Base-by-base conservation (phyloP, 2,329 filamentous ascomycete species). In the Penicillium sp. region DNA sequence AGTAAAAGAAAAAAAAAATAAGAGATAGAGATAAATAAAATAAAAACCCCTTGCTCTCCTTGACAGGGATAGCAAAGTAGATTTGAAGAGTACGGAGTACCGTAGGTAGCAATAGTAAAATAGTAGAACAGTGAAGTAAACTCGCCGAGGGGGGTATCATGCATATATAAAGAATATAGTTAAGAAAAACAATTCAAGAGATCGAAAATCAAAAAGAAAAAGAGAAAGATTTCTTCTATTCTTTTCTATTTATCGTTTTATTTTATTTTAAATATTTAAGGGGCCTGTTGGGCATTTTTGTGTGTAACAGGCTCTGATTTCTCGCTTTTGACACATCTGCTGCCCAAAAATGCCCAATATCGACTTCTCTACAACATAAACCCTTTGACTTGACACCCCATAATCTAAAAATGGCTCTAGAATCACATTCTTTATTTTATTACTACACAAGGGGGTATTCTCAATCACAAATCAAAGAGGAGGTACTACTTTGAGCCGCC, bases 291-390 rank as follows among this genome's bases (percentile, higher is more conserved):
- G 49, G 49, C 49, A 52, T 47, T 39, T 51, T 35, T 50, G 35
- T 46, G 49, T 52, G 49, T 34, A 38, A n/a, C 27, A 26, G n/a
- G 7, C 4, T 27, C 18, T 27, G 26, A 10, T 40, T 48, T 36
- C 42, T 11, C 39, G 14, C 13, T 19, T 39, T 23, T 19, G 18
- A 27, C 19, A 36, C 23, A 38, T 36, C 45, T 57, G 19, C 43
- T 53, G 51, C 51, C 55, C 45, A 45, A 54, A 45, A 43, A 48
- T 51, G 52, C 50, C 50, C 50, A 52, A 52, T 47, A 18, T 32
- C 23, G 14, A 38, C 8, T 9, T n/a, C 7, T 14, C 42, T n/a
- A 45, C 26, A 18, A n/a, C n/a, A n/a, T n/a, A n/a, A n/a, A 23
- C 35, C 18, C 26, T 42, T 30, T 16, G 9, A 13, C 26, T n/a